Evolutionary conservation across 1,284 basidiomycete species (phyloP), one percentile per base, ranked within the genome.

Genomic region (Phylloporus sp.): DNA sequence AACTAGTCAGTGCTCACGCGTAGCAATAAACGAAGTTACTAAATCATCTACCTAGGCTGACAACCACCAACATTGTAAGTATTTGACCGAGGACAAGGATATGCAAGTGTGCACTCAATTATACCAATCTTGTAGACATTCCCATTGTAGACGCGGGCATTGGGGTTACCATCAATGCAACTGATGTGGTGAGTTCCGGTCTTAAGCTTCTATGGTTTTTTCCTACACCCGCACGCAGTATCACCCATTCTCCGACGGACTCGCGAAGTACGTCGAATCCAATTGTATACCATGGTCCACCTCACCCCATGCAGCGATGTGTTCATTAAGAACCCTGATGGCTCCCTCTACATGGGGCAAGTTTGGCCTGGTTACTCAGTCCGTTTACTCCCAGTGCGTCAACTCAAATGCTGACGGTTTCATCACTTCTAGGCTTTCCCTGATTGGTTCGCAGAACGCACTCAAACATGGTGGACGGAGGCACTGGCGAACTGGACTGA

Each of bases 251-350:
- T 79, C 78, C 1, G 66, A 76, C 2, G 85, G 85, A 29, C 66
- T 70, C 12, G 78, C 81, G 56, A 72, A 73, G 81, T 83, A 66
- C 56, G 79, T 63, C 10, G 18, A 62, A 24, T 56, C 32, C 4
- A 18, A 42, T 39, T 49, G 15, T 44, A 37, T 28, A 18, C 15
- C 8, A 18, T 29, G 11, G 34, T 56, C 10, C 15, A 57, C 24
- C 54, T 61, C 20, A 64, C 32, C 6, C 6, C 52, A 4, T 40
- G n/a, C 62, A 88, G 88, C 32, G 81, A 84, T 52, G 80, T 84
- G 0, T 92, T 86, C 71, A 81, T 92, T 56, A 89, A 83, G 65
- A 91, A 91, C 70, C 86, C 86, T 2, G 85, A 91, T 67, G 85
- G 85, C 0, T 83, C 86, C 39, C 79, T 86, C 66, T 91, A 91